Percentiles rank a stretch among this genome's conserved stretches.
phyloP scores from a whole-genome alignment of 1,139 yeast species.

The Taphrina flavorubra region DNA sequence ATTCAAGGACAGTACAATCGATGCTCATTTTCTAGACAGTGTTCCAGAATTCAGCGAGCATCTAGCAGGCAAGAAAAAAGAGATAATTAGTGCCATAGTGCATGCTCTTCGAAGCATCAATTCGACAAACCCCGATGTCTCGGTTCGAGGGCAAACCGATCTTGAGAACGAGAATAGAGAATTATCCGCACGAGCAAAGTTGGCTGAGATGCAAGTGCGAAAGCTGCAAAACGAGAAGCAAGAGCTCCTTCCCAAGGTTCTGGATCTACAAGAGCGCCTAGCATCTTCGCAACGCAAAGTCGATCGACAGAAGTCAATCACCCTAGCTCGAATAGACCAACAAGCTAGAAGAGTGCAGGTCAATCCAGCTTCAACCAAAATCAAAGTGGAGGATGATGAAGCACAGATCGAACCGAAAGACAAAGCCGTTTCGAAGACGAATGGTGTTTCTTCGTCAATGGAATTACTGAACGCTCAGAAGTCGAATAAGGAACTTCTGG shows the following conservation, averaged over 20 bases:
- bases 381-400: constrained; percentile 17
- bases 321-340: constrained; percentile 31
- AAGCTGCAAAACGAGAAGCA: constrained; percentile 38
- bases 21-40: constrained; percentile 20
- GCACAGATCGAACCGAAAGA: background rate
- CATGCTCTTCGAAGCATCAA: constrained; percentile 22
- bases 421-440: background rate
- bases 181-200: constrained; percentile 10
- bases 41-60: constrained; percentile 23
- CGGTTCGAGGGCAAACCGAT: background rate
- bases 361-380: background rate
- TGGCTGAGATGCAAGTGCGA: constrained; percentile 15
- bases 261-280: constrained; percentile 43
- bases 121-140: background rate
- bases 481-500: constrained; percentile 24
- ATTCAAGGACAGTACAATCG: background rate
- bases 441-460: background rate
- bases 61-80: constrained; percentile 18
- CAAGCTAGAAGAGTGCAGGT: constrained; percentile 19
- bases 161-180: constrained; percentile 6
- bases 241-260: constrained; percentile 39
- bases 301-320: constrained; percentile 40
- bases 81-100: constrained; percentile 8
- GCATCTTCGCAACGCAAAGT: constrained; percentile 39
- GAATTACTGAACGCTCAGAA: background rate